Base-by-base conservation (phyloP, 2,329 filamentous ascomycete genomes). In the Fusarium dimerum region DNA sequence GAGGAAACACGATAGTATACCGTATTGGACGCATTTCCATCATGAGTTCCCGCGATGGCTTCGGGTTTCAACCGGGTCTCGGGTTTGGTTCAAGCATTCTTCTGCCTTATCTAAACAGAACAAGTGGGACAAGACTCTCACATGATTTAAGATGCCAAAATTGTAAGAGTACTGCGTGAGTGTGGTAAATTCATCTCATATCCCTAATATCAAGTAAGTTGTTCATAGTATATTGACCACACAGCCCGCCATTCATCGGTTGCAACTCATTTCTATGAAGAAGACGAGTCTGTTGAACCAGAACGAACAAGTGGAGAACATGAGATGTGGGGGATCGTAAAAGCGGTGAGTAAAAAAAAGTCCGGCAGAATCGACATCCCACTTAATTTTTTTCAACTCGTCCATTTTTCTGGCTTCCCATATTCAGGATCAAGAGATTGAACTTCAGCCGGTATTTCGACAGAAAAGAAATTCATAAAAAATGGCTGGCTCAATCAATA, bases 401-500 rank as follows among this genome's bases (percentile, higher is more conserved):
- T 26, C 20, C 20, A 26, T 26, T 26, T 26, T 26, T 26, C 20
- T 26, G 20, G 20, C 20, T 26, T 26, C 20, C 20, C 20, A 26
- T 26, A 26, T 26, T 26, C 20, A 26, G 7, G 50, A 39, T 26
- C 20, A 26, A 26, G 50, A 39, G 47, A 51, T 48, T 52, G 44
- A 51, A 54, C 53, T 47, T 52, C 54, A 57, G 61, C 55, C 53
- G 45, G 51, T 20, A 55, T 48, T 50, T 49, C 47, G 39, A 51
- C 46, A 42, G 45, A 50, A 59, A 57, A 32, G 40, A 45, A 48
- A 48, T 54, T 54, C 59, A 70, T 54, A 64, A 82, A 26, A 26
- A 26, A 26, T 82, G 79, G 79, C 78, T 50, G 78, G 79, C 55
- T 74, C 78, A 65, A 76, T 82, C 47, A 82, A 75, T 61, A 82